Conservation (phyloP, 768 basidiomycete genomes). For the Podaxis carcinomalis region DNA sequence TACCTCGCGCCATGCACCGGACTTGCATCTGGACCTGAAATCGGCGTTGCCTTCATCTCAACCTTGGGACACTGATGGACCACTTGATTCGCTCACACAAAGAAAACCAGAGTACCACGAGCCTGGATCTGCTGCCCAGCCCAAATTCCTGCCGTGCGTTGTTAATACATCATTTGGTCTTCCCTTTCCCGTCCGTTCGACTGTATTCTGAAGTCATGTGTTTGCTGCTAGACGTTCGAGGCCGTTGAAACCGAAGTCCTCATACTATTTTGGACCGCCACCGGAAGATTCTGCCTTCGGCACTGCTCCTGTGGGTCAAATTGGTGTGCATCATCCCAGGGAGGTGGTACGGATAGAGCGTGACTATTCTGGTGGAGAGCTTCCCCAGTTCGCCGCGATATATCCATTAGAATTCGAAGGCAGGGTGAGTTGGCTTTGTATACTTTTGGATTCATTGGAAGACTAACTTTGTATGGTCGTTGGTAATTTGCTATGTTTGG, state of each 20-base stretch:
- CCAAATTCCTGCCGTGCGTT: slow-evolving; percentile 27
- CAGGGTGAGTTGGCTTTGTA: slow-evolving; percentile 51
- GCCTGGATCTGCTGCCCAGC: slow-evolving; percentile 29
- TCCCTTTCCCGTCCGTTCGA: not conserved
- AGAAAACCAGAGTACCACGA: slow-evolving; percentile 38
- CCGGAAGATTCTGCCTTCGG: slow-evolving; percentile 76
- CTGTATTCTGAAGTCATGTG: not conserved
- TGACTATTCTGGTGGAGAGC: slow-evolving; percentile 88
- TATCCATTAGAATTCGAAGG: slow-evolving; percentile 94
- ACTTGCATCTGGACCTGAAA: slow-evolving; percentile 45
- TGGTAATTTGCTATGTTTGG: not conserved
- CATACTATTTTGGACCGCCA: slow-evolving; percentile 84
- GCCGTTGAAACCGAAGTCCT: slow-evolving; percentile 66
- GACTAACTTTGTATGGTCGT: slow-evolving; percentile 3
- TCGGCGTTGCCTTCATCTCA: slow-evolving; percentile 42
- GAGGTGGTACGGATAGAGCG: slow-evolving; percentile 90
- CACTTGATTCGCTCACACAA: slow-evolving; percentile 34
- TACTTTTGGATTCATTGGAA: not conserved
- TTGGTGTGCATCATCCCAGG: slow-evolving; percentile 86
- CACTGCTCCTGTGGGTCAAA: slow-evolving; percentile 74
- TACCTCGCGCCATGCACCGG: slow-evolving; percentile 31
- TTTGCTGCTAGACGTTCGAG: slow-evolving; percentile 28
- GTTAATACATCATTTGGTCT: slow-evolving; percentile 11
- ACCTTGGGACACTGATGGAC: slow-evolving; percentile 59
- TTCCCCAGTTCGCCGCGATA: slow-evolving; percentile 83